Percentiles rank a stretch among this genome's conserved stretches.
Evolutionary conservation across 352 stramenopile species (phyloP).

Genomic region (Pythium angustatum): DNA sequence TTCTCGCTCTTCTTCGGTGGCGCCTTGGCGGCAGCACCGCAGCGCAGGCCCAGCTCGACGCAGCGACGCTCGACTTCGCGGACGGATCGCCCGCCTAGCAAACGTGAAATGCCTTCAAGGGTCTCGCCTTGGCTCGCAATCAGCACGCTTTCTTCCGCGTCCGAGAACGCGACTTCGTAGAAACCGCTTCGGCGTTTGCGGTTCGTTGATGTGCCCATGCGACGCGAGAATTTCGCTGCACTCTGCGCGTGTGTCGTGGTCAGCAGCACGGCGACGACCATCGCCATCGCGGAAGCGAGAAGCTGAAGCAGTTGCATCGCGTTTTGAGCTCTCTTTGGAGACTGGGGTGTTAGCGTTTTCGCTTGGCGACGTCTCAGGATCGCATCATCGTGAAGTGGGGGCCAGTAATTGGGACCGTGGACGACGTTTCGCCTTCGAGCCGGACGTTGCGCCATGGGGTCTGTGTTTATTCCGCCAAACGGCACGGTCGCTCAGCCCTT

Average conservation of each 20-base stretch:
- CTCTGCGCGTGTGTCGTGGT: neutral
- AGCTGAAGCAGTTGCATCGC: neutral
- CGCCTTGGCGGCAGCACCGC: conserved; percentile 32
- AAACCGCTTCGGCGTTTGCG: neutral
- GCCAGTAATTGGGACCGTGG: neutral
- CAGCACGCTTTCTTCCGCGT: conserved; percentile 55
- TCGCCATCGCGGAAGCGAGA: neutral
- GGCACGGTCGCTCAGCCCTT: neutral
- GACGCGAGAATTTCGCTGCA: conserved; percentile 9
- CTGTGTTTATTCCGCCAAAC: neutral
- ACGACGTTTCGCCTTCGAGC: neutral
- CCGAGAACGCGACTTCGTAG: conserved; percentile 46
- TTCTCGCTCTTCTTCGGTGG: conserved; percentile 47
- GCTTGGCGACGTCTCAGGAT: conserved; percentile 3
- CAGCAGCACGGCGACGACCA: neutral
- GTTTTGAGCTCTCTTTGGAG: too few relatives aligned
- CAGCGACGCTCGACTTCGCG: conserved; percentile 53
- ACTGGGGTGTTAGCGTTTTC: neutral
- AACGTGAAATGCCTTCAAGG: conserved; percentile 34
- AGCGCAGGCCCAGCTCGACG: conserved; percentile 55
- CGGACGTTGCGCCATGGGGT: neutral
- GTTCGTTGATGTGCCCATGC: neutral
- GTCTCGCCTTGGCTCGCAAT: conserved; percentile 43
- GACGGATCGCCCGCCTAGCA: conserved; percentile 37
- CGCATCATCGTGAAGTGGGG: neutral